Evolutionary conservation across 2,329 filamentous ascomycete genomes (phyloP).

Genomic region (Aspergillus tanneri): DNA sequence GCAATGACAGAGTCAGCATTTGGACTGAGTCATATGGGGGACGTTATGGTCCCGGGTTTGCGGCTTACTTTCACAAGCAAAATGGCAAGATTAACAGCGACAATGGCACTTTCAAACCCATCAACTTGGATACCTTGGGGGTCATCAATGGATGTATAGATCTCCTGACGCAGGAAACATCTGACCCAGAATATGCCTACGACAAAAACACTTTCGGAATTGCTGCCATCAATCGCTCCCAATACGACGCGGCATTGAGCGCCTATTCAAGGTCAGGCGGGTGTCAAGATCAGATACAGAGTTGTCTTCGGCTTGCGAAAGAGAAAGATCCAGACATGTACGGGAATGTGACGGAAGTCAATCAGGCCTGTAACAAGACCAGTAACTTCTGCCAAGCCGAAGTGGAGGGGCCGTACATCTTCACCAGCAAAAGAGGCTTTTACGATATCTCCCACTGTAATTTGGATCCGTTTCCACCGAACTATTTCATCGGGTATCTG

Average conservation of each 20-base stretch:
- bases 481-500: too few relatives aligned
- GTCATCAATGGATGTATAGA: constrained; percentile 73
- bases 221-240: constrained; percentile 46
- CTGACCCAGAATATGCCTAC: constrained; percentile 43
- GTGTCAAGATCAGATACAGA: not conserved
- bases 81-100: constrained; percentile 57
- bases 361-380: not conserved
- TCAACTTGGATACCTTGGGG: constrained; percentile 63
- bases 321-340: not conserved
- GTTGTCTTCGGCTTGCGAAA: not conserved
- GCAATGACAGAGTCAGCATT: not conserved
- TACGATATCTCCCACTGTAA: too few relatives aligned
- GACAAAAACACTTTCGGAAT: constrained; percentile 61
- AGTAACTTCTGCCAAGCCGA: constrained; percentile 1
- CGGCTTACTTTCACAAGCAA: constrained; percentile 58
- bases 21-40: constrained; percentile 48
- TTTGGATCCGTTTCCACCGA: too few relatives aligned
- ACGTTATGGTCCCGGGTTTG: constrained; percentile 67
- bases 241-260: not conserved
- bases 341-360: not conserved
- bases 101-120: constrained; percentile 46
- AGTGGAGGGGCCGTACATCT: constrained; percentile 1
- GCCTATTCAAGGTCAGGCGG: constrained; percentile 2
- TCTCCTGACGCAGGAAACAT: constrained; percentile 54
- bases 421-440: constrained; percentile 2